A percentile compares a stretch with the other conserved stretches of the same genome.
These are phyloP conservation scores for Medicago arabica DNA, from an alignment of 306 rosid species.

Conservation along the genomic window DNA sequence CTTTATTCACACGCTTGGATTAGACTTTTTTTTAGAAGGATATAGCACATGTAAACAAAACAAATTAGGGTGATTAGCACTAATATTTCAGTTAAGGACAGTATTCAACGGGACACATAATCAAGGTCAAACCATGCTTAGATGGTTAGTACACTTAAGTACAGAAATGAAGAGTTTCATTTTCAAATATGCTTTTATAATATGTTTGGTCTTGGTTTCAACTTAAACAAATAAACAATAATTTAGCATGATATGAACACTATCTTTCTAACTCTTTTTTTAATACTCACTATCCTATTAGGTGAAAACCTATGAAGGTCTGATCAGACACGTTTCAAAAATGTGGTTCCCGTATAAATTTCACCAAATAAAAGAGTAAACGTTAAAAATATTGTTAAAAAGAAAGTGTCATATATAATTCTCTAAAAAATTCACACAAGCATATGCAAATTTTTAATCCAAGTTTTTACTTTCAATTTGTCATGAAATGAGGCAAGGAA, in stretches of 20 bases:
- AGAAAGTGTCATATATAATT: no score
- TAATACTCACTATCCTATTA: no score
- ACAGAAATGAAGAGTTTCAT: background rate
- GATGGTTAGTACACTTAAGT: slow-evolving; percentile 28
- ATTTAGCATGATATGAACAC: no score
- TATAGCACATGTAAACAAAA: background rate
- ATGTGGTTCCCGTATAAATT: no score
- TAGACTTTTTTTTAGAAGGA: background rate
- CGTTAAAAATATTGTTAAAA: no score
- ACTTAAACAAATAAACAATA: background rate
- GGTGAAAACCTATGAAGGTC: no score
- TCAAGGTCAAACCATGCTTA: slow-evolving; percentile 5
- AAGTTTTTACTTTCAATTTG: background rate
- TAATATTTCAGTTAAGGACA: slow-evolving; percentile 9
- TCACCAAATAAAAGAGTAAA: no score
- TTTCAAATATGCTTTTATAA: background rate
- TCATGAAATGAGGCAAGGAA: background rate
- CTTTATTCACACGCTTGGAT: background rate
- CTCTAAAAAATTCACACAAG: no score
- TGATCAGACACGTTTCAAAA: no score
- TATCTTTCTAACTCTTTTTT: no score
- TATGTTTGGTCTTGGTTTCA: background rate
- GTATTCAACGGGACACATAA: slow-evolving; percentile 7
- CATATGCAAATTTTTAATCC: no score
- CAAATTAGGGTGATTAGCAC: background rate